Evolutionary conservation across 1,139 yeast species (phyloP).

Genomic region (Hanseniaspora gamundiae): DNA sequence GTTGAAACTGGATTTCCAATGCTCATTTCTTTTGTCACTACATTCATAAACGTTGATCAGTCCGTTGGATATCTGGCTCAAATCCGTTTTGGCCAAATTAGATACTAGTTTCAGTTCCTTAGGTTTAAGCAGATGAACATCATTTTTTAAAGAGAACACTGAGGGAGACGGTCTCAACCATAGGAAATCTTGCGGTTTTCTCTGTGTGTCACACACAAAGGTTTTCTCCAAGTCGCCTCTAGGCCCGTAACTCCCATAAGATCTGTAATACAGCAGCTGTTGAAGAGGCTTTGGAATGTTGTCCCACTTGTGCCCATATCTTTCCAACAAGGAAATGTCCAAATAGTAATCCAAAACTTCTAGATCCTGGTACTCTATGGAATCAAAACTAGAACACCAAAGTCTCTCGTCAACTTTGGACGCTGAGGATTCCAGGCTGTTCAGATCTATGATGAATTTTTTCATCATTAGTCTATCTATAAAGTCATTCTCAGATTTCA

Average conservation of each 20-base stretch:
- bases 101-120: conserved; percentile 5
- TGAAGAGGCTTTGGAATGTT: conserved; percentile 12
- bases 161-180: conserved; percentile 6
- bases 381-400: background rate
- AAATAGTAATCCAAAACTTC: conserved; percentile 5
- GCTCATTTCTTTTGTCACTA: background rate
- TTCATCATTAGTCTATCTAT: background rate
- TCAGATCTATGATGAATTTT: background rate
- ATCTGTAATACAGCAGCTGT: conserved; percentile 16
- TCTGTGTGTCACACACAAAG: background rate
- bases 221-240: conserved; percentile 10
- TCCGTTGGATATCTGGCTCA: conserved; percentile 8
- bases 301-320: conserved; percentile 12
- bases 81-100: conserved; percentile 7
- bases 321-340: conserved; percentile 3
- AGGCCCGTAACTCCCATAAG: conserved; percentile 22
- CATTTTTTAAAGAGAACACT: conserved; percentile 7
- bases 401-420: background rate
- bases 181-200: conserved; percentile 6
- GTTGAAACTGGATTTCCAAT: conserved; percentile 4
- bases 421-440: background rate
- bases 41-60: conserved; percentile 5
- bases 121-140: background rate
- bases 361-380: background rate
- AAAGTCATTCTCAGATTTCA: background rate